A percentile compares a stretch with the other conserved stretches of the same genome.
Evolutionary conservation across 371 early-diverging fungal species (phyloP).

Genomic region (Rhizopus stolonifer): DNA sequence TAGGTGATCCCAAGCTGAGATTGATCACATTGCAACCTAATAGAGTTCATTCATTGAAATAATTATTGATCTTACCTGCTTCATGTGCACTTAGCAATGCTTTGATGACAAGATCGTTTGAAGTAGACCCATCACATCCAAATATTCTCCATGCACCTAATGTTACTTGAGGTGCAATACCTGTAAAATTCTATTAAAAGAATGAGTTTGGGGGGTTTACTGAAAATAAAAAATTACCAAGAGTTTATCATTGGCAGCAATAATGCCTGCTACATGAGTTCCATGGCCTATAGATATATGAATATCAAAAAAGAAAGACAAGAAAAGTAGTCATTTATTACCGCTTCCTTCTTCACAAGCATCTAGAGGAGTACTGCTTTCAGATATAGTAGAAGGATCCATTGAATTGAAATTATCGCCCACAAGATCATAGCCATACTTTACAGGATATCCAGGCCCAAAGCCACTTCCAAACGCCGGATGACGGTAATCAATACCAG

Average conservation of each 20-base stretch:
- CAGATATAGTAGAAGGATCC: constrained; percentile 7
- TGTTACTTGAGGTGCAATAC: constrained; percentile 62
- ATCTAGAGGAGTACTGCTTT: constrained; percentile 20
- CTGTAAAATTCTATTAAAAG: constrained; percentile 48
- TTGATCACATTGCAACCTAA: constrained; percentile 58
- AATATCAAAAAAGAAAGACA: too few species aligned
- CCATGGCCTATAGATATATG: constrained; percentile 44
- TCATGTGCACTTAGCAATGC: constrained; percentile 64
- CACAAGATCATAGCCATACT: constrained; percentile 60
- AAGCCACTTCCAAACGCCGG: constrained; percentile 71
- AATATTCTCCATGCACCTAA: constrained; percentile 60
- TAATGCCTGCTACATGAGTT: constrained; percentile 67
- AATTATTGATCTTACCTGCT: constrained; percentile 35
- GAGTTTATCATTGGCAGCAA: constrained; percentile 52
- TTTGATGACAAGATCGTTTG: constrained; percentile 58
- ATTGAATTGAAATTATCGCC: constrained; percentile 33
- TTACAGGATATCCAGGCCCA: constrained; percentile 58
- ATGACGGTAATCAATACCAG: constrained; percentile 69
- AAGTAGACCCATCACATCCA: constrained; percentile 58
- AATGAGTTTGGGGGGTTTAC: too few species aligned
- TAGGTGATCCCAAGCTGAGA: constrained; percentile 64
- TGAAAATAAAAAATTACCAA: constrained; percentile 13
- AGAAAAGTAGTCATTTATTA: too few species aligned
- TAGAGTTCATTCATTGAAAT: constrained; percentile 45
- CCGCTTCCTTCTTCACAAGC: constrained; percentile 24